Base-by-base conservation (phyloP, 257 asterid genomes). In the Primulina eburnea region DNA sequence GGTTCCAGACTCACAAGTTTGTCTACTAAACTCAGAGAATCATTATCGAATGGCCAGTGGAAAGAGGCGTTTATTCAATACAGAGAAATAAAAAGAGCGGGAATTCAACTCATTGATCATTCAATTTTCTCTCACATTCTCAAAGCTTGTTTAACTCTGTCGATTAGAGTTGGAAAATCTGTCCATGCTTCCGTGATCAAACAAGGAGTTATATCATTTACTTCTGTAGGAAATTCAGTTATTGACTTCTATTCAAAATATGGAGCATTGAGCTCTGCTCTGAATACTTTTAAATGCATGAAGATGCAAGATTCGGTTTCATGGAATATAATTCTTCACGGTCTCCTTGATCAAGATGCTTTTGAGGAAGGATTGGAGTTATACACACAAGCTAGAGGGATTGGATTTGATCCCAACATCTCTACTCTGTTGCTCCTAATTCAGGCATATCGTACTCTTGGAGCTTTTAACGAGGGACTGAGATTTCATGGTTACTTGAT, bases 271-370 rank as follows among this genome's bases (percentile, higher is more conserved):
- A 58, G 40, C 76, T 85, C 84, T 73, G 81, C 97, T 7, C 14
- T 68, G 59, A 38, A 67, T 62, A 80, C 75, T 79, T 90, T 92
- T 75, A 57, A 79, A 53, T 67, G 79, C 84, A 78, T 83, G 88
- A 57, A 20, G 67, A 38, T 60, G 9, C 80, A 74, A 73, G 98
- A 89, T 74, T 86, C 95, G 7, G 90, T 92, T 73, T 86, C 98
- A 3, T 89, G 98, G 98, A 92, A 92, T 82, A 87, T 85, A 68
- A 76, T 89, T 73, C 82, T 92, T 77, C 88, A 81, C 30, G 92
- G 82, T 33, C 74, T 85, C 82, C 79, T 86, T 60, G 60, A 74
- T 71, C 85, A 71, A 50, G 86, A 78, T 61, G 79, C 71, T 73
- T 61, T 75, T 71, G 76, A 71, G 69, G 79, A 75, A 64, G 96